Evolutionary conservation across 2,329 filamentous ascomycete genomes (phyloP).

Genomic region (Aureobasidium sp.): DNA sequence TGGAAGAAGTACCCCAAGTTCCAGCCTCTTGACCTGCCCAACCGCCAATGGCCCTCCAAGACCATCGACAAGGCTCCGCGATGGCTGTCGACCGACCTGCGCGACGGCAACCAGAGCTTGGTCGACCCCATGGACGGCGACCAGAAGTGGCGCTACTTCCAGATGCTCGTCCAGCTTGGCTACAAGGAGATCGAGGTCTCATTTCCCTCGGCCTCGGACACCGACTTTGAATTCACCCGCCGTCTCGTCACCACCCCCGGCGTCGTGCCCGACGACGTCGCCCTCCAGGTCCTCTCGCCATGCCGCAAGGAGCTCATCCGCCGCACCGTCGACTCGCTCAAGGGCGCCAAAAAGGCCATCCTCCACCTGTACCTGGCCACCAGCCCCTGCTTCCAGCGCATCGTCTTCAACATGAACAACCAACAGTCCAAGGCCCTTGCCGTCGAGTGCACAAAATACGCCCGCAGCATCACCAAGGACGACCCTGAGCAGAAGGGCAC

Average conservation of each 20-base stretch:
- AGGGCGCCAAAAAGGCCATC: slow-evolving; percentile 86
- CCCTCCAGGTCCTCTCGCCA: slow-evolving; percentile 83
- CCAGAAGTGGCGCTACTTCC: slow-evolving; percentile 92
- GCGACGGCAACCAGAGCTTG: slow-evolving; percentile 92
- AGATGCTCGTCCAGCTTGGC: slow-evolving; percentile 84
- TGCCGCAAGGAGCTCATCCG: slow-evolving; percentile 87
- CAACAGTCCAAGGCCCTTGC: slow-evolving; percentile 76
- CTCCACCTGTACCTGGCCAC: slow-evolving; percentile 95
- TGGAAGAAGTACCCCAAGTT: slow-evolving; percentile 71
- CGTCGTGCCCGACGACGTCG: slow-evolving; percentile 79
- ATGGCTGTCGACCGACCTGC: slow-evolving; percentile 82
- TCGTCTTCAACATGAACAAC: slow-evolving; percentile 83
- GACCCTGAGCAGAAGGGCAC: slow-evolving; percentile 51
- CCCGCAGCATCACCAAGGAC: slow-evolving; percentile 82
- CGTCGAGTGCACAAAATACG: slow-evolving; percentile 77
- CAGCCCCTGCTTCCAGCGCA: slow-evolving; percentile 85
- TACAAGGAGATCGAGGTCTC: slow-evolving; percentile 98
- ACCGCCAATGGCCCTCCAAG: slow-evolving; percentile 79
- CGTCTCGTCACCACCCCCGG: slow-evolving; percentile 79
- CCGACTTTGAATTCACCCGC: slow-evolving; percentile 91
- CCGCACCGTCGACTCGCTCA: slow-evolving; percentile 80
- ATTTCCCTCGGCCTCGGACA: slow-evolving; percentile 89
- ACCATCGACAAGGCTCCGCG: slow-evolving; percentile 76
- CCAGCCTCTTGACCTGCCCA: slow-evolving; percentile 57
- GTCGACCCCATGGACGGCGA: slow-evolving; percentile 93